phyloP scores from a whole-genome alignment of 768 basidiomycete genomes.

The Pleurotus sapidus region DNA sequence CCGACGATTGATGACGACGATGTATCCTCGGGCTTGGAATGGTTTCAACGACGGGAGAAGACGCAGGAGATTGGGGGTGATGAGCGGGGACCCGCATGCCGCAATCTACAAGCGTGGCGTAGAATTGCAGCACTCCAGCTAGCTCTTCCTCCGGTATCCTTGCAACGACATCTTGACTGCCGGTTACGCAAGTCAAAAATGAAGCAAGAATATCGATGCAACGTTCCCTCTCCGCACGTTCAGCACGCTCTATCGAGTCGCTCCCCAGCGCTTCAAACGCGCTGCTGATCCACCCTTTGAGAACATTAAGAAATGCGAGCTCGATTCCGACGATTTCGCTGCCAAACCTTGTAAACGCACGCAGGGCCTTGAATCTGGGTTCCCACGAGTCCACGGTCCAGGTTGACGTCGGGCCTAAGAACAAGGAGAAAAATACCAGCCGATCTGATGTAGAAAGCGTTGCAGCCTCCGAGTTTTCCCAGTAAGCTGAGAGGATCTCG shows the following conservation, averaged over 20 bases:
- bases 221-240: conserved; percentile 59
- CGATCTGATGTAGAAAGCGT: conserved; percentile 53
- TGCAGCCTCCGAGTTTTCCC: conserved; percentile 53
- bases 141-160: conserved; percentile 60
- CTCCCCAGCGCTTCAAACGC: conserved; percentile 48
- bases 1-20: conserved; percentile 59
- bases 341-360: conserved; percentile 61
- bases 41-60: conserved; percentile 28
- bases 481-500: conserved; percentile 70
- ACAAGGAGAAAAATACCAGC: conserved; percentile 61
- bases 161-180: conserved; percentile 50
- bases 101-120: conserved; percentile 54
- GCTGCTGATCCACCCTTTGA: conserved; percentile 64
- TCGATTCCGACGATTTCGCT: conserved; percentile 66
- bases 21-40: conserved; percentile 38
- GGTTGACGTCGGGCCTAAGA: conserved; percentile 39
- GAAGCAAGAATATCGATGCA: conserved; percentile 58
- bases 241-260: conserved; percentile 32
- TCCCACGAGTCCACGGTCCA: conserved; percentile 77
- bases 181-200: conserved; percentile 52
- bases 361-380: conserved; percentile 62
- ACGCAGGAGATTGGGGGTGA: conserved; percentile 20
- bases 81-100: conserved; percentile 36
- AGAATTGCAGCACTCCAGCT: conserved; percentile 55
- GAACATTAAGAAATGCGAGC: conserved; percentile 45